phyloP scores from a whole-genome alignment of 2,329 filamentous ascomycete genomes.

The Trichophaea hybrida region DNA sequence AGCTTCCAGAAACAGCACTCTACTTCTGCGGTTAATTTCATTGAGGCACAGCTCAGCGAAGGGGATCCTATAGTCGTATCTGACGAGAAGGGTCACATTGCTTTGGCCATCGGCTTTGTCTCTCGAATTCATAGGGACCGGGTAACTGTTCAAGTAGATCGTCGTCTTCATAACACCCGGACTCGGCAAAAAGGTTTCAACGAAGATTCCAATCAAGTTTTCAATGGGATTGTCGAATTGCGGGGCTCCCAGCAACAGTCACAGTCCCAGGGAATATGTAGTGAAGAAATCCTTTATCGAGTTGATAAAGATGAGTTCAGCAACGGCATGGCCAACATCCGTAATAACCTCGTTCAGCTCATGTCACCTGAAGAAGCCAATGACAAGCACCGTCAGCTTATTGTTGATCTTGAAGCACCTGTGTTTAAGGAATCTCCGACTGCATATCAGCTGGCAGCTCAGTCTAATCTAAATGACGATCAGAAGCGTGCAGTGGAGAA shows the following conservation, averaged over 20 bases:
- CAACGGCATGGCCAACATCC: constrained; percentile 87
- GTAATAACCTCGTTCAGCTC: constrained; percentile 83
- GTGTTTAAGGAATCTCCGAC: constrained; percentile 53
- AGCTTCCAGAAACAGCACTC: constrained; percentile 49
- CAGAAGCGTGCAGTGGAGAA: constrained; percentile 79
- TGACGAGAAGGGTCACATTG: constrained; percentile 88
- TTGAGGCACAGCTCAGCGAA: constrained; percentile 72
- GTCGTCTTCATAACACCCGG: constrained; percentile 73
- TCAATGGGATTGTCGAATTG: constrained; percentile 84
- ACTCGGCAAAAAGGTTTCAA: constrained; percentile 64
- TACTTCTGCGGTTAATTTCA: constrained; percentile 56
- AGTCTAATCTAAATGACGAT: constrained; percentile 65
- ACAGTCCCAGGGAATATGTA: constrained; percentile 26
- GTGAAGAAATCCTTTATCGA: constrained; percentile 47
- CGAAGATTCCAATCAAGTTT: constrained; percentile 62
- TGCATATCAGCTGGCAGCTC: constrained; percentile 45
- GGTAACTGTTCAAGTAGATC: constrained; percentile 80
- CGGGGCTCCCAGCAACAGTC: background rate
- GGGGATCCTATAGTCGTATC: constrained; percentile 95
- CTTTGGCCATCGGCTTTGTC: constrained; percentile 82
- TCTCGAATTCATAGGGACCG: constrained; percentile 58
- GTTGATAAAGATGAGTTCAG: constrained; percentile 97
- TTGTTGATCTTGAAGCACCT: constrained; percentile 63
- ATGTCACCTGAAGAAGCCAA: constrained; percentile 46
- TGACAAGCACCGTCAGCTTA: constrained; percentile 40